Evolutionary conservation across 768 basidiomycete genomes (phyloP).

Genomic region (Suillus placidus): DNA sequence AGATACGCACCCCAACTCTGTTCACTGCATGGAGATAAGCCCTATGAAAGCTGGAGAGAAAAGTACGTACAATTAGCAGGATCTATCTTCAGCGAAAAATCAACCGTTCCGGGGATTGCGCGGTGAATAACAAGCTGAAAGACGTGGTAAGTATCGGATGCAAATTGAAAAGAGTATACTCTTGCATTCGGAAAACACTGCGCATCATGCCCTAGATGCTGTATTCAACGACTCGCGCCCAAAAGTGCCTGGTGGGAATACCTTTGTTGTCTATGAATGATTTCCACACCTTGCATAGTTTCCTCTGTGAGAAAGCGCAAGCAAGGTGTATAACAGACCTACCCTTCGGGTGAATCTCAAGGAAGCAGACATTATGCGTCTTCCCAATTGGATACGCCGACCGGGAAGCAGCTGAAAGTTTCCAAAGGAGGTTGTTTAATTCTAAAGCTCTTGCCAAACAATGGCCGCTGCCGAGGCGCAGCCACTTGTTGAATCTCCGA

Average conservation of each 20-base stretch:
- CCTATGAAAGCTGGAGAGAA: not conserved
- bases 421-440: constrained; percentile 31
- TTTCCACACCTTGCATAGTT: constrained; percentile 67
- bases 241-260: constrained; percentile 25
- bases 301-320: constrained; percentile 8
- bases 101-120: constrained; percentile 72
- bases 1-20: constrained; percentile 67
- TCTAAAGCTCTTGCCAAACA: constrained; percentile 34
- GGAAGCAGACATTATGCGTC: constrained; percentile 59
- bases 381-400: not conserved
- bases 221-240: constrained; percentile 11
- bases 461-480: constrained; percentile 3
- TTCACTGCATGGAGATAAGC: constrained; percentile 55
- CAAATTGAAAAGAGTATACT: constrained; percentile 3
- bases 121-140: constrained; percentile 61
- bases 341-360: constrained; percentile 70
- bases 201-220: constrained; percentile 68
- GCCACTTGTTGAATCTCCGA: constrained; percentile 28
- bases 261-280: constrained; percentile 79
- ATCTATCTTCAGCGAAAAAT: constrained; percentile 72
- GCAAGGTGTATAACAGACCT: constrained; percentile 18
- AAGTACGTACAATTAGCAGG: constrained; percentile 64
- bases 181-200: constrained; percentile 79
- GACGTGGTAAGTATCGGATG: constrained; percentile 1
- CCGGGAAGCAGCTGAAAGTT: not conserved